Evolutionary conservation across 352 stramenopile genomes (phyloP), one percentile per base, ranked within the genome.

Genomic region (Globisporangium parvum): DNA sequence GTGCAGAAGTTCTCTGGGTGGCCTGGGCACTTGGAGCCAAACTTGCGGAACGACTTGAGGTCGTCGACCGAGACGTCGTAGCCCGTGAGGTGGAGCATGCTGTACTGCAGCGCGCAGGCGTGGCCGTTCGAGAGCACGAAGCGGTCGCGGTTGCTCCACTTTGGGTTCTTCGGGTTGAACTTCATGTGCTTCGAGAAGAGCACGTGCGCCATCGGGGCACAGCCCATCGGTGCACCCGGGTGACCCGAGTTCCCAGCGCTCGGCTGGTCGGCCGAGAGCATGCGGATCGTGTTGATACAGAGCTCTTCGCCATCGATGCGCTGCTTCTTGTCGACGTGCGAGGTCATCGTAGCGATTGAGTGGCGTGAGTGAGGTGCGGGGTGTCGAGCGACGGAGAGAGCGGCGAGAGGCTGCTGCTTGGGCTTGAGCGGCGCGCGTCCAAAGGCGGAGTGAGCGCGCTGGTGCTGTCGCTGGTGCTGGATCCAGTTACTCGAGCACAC

Each of bases 121-220:
- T 99, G 97, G 59, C 97, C 97, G 74, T 99, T 99, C 50, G 89
- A 98, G 51, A 99, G 85, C 53, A 99, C 94, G 71, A 99, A 99
- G 67, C 97, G 95, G 84, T 99, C 97, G 44, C 97, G 95, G 75
- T 98, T 98, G 73, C 85, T 93, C 87, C 85, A 95, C 65, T 81
- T 77, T 20, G 84, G 81, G 67, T 92, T 90, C 69, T 86, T 90
- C 50, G 80, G 81, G 70, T 91, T 93, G 64, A 89, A 93, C 59
- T 84, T 85, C 85, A 95, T 93, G 42, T 75, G 77, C 70, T 98
- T 91, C 59, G 77, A 85, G 78, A 96, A 99, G 24, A 99, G 81
- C 45, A 97, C 77, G 73, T 99, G 93, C 15, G 97, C 96, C 85
- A 99, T 99, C 46, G 97, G 96, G 45, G 97, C 97, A 66, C 96